These are phyloP conservation scores for Arbutus unedo DNA, from an alignment of 148 eudicot species.

Conservation along the genomic window DNA sequence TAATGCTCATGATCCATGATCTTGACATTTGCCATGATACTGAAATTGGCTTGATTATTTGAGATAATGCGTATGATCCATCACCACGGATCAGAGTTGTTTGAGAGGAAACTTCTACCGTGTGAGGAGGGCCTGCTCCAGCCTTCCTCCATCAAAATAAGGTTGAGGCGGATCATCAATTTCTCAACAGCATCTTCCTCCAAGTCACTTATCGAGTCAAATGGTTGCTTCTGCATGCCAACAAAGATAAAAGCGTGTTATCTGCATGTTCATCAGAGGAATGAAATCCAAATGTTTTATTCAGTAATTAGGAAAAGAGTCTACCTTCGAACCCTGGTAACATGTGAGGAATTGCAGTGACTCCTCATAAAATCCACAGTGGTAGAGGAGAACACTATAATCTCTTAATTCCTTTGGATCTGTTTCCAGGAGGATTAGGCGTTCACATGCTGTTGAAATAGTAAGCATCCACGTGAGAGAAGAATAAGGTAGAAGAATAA, in stretches of 20 bases:
- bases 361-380: slow-evolving; percentile 75
- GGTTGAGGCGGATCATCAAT: slow-evolving; percentile 56
- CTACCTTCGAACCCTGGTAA: slow-evolving; percentile 65
- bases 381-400: slow-evolving; percentile 77
- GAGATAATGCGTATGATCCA: background rate
- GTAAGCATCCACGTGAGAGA: background rate
- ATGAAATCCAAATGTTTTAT: background rate
- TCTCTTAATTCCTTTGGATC: slow-evolving; percentile 69
- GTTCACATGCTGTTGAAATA: slow-evolving; percentile 70
- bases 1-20: background rate
- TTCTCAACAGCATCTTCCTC: slow-evolving; percentile 70
- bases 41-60: background rate
- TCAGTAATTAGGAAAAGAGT: background rate
- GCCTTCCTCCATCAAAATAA: slow-evolving; percentile 70
- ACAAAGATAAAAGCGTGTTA: background rate
- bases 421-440: slow-evolving; percentile 68
- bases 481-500: background rate
- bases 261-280: background rate
- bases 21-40: background rate
- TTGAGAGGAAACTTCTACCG: slow-evolving; percentile 33
- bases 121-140: slow-evolving; percentile 51
- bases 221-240: slow-evolving; percentile 28
- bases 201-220: slow-evolving; percentile 25
- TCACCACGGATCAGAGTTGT: slow-evolving; percentile 77
- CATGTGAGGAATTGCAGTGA: slow-evolving; percentile 50